Base-by-base conservation (phyloP, 495 filamentous ascomycete genomes). In the Tirmania nivea region DNA sequence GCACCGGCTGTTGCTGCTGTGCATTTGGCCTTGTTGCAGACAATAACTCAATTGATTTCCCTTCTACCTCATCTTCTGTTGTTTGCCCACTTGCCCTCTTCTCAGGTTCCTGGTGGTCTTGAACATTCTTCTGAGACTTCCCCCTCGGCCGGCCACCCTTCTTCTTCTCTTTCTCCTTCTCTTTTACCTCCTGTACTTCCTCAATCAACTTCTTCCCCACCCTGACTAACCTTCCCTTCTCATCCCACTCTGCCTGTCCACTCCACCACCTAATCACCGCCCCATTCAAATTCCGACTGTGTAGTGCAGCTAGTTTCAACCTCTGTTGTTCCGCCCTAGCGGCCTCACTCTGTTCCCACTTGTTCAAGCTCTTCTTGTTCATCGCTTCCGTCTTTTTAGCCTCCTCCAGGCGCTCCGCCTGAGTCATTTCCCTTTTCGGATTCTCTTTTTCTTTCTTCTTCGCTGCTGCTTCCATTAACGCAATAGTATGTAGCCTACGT, bases 211-310 rank as follows among this genome's bases (percentile, higher is more conserved):
- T 55, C 60, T 81, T 83, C 52, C 80, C 82, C 42, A 87, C 75
- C 56, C 79, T 78, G 59, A 76, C 81, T 54, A 89, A 69, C 60
- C 81, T 83, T 34, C 81, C 85, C 65, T 84, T 80, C 69, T 63
- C 66, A 64, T 70, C 71, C 73, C 82, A 83, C 54, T 82, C 78
- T 48, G 80, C 85, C 55, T 83, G 70, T 10, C 90, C 90, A 66
- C 89, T 96, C 81, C 84, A 97, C 67, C 81, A 90, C 14, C 84
- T 86, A 47, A 95, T 78, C 10, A 95, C 85, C 1, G 90, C 86
- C 1, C 90, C 90, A 53, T 86, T 80, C 14, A 96, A 72, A 50
- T 82, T 83, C 34, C 86, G 77, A 63, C 84, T 89, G 59, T 92
- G 80, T 50, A 94, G 64, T 16, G 86, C 87, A 21, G 84, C 84